phyloP scores from a whole-genome alignment of 176 grass and related monocot species.

The Canna indica region DNA sequence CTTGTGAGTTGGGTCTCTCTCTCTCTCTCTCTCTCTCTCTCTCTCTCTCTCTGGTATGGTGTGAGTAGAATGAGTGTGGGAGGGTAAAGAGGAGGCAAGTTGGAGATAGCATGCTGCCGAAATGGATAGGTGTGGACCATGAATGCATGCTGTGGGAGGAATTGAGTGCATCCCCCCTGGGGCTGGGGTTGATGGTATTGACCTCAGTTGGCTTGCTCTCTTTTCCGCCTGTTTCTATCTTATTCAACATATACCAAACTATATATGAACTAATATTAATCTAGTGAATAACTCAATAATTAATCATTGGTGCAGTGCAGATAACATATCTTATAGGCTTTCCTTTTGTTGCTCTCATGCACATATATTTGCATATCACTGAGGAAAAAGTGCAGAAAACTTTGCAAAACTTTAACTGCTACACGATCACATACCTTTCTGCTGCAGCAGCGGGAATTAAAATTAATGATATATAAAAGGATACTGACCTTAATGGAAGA shows the following conservation, averaged over 20 bases:
- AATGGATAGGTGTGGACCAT: neutral
- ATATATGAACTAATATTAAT: neutral
- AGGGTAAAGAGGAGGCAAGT: neutral
- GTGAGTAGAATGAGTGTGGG: neutral
- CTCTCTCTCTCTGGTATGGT: neutral
- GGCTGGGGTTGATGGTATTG: neutral
- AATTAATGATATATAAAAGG: too few species aligned
- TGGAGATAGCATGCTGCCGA: neutral
- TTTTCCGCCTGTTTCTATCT: neutral
- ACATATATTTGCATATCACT: too few species aligned
- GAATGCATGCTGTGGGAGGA: too few species aligned
- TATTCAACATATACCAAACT: neutral
- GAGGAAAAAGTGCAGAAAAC: too few species aligned
- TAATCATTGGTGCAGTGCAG: too few species aligned
- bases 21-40: too few species aligned
- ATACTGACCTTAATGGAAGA: too few species aligned
- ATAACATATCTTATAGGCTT: neutral
- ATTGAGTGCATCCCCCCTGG: conserved; percentile 2
- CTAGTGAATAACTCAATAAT: neutral
- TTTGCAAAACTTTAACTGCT: too few species aligned
- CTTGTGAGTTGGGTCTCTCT: neutral
- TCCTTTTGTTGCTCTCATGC: neutral
- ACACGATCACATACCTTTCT: too few species aligned
- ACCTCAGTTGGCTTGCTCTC: neutral
- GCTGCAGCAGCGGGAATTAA: too few species aligned